phyloP scores from a whole-genome alignment of 805 yeast species.

The Ogataea henricii region DNA sequence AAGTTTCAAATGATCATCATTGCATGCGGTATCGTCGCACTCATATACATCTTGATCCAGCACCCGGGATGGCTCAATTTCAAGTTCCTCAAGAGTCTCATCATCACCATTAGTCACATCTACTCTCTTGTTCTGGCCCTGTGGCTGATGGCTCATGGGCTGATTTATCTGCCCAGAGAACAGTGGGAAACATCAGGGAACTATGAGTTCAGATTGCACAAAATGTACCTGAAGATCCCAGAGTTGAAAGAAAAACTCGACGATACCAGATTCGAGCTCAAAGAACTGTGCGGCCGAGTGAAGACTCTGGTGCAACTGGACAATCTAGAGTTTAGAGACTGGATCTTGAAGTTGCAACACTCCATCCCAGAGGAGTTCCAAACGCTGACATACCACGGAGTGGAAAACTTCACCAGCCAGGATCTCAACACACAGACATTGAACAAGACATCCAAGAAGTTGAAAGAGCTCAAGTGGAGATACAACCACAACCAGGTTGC shows the following conservation, averaged over 20 bases:
- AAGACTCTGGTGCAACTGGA: slow-evolving; percentile 49
- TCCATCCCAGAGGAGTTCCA: slow-evolving; percentile 43
- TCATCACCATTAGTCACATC: slow-evolving; percentile 75
- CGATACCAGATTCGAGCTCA: slow-evolving; percentile 62
- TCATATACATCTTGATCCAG: slow-evolving; percentile 57
- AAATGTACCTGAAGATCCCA: slow-evolving; percentile 55
- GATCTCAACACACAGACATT: slow-evolving; percentile 47
- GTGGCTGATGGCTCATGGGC: slow-evolving; percentile 86
- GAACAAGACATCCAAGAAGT: slow-evolving; percentile 50
- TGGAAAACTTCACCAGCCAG: slow-evolving; percentile 26
- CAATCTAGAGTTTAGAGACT: slow-evolving; percentile 53
- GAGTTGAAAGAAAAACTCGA: slow-evolving; percentile 57
- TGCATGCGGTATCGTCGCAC: slow-evolving; percentile 51
- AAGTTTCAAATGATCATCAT: slow-evolving; percentile 63
- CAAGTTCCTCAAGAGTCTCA: slow-evolving; percentile 60
- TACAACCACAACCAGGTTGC: slow-evolving; percentile 57
- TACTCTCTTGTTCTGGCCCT: slow-evolving; percentile 73
- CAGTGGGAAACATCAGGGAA: slow-evolving; percentile 27
- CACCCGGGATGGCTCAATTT: slow-evolving; percentile 33
- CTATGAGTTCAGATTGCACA: slow-evolving; percentile 33
- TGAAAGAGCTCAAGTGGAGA: slow-evolving; percentile 54
- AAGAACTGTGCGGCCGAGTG: slow-evolving; percentile 64
- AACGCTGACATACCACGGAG: slow-evolving; percentile 26
- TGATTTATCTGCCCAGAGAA: slow-evolving; percentile 63
- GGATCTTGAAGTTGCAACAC: slow-evolving; percentile 63